Conservation (phyloP, 345 rosid species). For the Abelmoschus esculentus region DNA sequence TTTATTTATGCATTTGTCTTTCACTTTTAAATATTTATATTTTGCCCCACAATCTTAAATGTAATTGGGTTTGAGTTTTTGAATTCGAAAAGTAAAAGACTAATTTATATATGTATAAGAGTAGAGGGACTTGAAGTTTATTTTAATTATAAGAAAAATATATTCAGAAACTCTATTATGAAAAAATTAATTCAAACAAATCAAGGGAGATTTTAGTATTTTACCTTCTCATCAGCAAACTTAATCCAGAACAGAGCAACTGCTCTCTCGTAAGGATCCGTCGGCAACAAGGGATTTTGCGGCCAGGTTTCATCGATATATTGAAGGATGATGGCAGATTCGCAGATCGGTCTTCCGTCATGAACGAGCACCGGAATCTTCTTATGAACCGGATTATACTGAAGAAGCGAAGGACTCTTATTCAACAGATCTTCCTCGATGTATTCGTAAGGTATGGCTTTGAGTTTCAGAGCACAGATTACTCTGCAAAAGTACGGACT, state of each 20-base stretch:
- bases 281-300: constrained; percentile 18
- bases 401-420: constrained; percentile 22
- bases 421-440: constrained; percentile 21
- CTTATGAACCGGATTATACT: constrained; percentile 21
- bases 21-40: no score
- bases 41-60: no score
- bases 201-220: background rate
- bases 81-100: no score
- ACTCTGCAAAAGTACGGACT: constrained; percentile 27
- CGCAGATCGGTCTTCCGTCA: constrained; percentile 22
- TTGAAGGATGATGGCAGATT: constrained; percentile 25
- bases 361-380: constrained; percentile 39
- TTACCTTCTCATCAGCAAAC: constrained; percentile 26
- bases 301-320: constrained; percentile 35
- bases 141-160: no score
- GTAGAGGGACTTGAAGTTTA: no score
- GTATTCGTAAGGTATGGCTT: constrained; percentile 23
- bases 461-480: constrained; percentile 26
- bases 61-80: no score
- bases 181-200: background rate
- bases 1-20: no score
- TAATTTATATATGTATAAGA: no score
- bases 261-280: constrained; percentile 23
- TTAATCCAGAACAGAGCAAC: constrained; percentile 26
- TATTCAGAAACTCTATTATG: no score